Evolutionary conservation across 208 protist species (phyloP), one percentile per base, ranked within the genome.

Genomic region (Acanthamoeba rhysodes): DNA sequence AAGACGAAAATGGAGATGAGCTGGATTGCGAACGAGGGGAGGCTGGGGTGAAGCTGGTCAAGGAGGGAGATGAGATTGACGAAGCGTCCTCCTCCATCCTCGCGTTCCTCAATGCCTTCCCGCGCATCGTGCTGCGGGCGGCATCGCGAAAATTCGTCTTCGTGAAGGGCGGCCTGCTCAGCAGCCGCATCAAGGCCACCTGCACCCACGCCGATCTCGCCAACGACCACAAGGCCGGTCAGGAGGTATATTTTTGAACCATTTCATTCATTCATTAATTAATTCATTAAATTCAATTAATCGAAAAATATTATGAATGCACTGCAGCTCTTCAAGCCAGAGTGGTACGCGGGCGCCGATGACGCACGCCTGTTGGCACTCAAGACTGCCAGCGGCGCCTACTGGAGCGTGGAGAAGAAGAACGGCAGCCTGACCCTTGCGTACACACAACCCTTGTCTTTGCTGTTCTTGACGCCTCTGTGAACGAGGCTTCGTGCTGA

Each of bases 391-490:
- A 32, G 34, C 32, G 80, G 80, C 32, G n/a, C 57, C 50, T 88
- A 88, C 80, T 88, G 80, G 80, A 88, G 80, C 80, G 80, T 88
- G 48, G 80, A 88, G 20, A 88, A 88, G 80, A 53, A 88, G 57
- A 41, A 88, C 57, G 80, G 80, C 80, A 88, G 80, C 80, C 80
- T 88, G 16, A 34, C 80, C 29, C 41, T 88, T 7, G 37, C 34
- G 80, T 88, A 88, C 57, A 32, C 32, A 20, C 45, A 20, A 2
- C 29, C 66, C 6, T 16, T 74, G 66, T 18, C 14, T 2, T 62
- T 24, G 14, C 0, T 8, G 41, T 45, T 45, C 4, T 50, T 50
- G 45, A 50, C 45, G 45, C 0, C 45, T 50, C 14, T 50, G 45
- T 50, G 45, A 50, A 50, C 45, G 45, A 50, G 14, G 45, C 45